Evolutionary conservation across 768 basidiomycete genomes (phyloP), one percentile per base, ranked within the genome.

Genomic region (Leccinum incarnatum): DNA sequence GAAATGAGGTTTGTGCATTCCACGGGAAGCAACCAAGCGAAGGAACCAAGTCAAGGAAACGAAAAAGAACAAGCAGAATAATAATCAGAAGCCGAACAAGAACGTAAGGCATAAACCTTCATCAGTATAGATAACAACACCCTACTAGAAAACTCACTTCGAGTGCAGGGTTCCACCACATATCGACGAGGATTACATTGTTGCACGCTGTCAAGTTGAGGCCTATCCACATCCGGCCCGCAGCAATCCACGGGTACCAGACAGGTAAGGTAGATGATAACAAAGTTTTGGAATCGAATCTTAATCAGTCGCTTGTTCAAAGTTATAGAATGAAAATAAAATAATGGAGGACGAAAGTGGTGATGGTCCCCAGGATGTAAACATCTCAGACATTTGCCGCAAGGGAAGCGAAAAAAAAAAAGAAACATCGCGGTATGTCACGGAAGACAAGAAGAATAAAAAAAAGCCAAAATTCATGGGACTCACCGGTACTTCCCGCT

Each of bases 161-260:
- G 4, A 92, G 78, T 0, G 90, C 92, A 10, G 92, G 91, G 71
- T 93, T 90, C 93, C 95, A 98, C 95, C 95, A 98, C 59, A 95
- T 75, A 70, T 97, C 96, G 56, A 93, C 83, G 3, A 98, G 81
- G 64, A 98, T 89, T 40, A 98, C 95, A 63, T 96, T 93, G 71
- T 95, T 96, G 74, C 95, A 98, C 37, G 86, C 88, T 0, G 93
- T 94, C 66, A 98, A 70, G 69, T 98, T 97, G 48, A 98, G 82
- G 48, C 94, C 93, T 86, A 62, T 21, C 47, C 58, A 55, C 47
- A 34, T 57, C 15, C 56, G 9, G 17, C 34, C 23, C 53, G 32
- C 34, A 34, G 34, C 34, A 34, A 5, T 34, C 34, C 32, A 34
- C 12, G 32, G 32, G 32, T 34, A 34, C 50, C 32, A 61, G 25